Evolutionary conservation across 352 stramenopile genomes (phyloP).

Genomic region (Plasmopara halstedii): DNA sequence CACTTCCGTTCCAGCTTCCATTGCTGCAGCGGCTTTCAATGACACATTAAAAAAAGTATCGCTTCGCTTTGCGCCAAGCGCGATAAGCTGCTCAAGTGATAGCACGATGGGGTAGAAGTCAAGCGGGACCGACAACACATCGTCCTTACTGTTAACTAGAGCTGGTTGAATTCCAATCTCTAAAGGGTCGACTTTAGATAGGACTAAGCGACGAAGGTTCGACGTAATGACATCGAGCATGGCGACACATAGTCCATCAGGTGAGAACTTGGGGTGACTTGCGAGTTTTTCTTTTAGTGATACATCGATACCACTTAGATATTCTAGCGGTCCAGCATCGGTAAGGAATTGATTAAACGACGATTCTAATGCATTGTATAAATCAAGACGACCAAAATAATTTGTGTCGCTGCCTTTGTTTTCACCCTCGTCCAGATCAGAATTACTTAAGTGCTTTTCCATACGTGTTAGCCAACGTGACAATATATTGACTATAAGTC

Average conservation of each 20-base stretch:
- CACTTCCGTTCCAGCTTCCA: slow-evolving; percentile 81
- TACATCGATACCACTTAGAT: not conserved
- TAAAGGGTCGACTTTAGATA: slow-evolving; percentile 64
- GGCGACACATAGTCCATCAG: slow-evolving; percentile 61
- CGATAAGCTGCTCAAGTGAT: slow-evolving; percentile 71
- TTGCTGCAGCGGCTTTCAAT: slow-evolving; percentile 70
- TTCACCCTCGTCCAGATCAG: slow-evolving; percentile 11
- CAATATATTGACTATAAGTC: slow-evolving; percentile 48
- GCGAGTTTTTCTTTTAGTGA: slow-evolving; percentile 2
- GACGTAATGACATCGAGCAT: slow-evolving; percentile 70
- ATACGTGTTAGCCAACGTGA: slow-evolving; percentile 45
- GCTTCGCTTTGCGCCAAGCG: slow-evolving; percentile 67
- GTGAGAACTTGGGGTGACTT: slow-evolving; percentile 24
- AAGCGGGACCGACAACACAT: slow-evolving; percentile 48
- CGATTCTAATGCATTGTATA: slow-evolving; percentile 18
- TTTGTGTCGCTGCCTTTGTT: slow-evolving; percentile 12
- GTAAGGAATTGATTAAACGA: slow-evolving; percentile 17
- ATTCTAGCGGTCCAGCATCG: not conserved
- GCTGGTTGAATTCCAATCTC: slow-evolving; percentile 62
- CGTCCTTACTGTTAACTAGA: slow-evolving; percentile 25
- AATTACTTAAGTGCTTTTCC: slow-evolving; percentile 3
- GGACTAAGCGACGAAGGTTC: slow-evolving; percentile 73
- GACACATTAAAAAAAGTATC: slow-evolving; percentile 76
- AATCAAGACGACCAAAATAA: slow-evolving; percentile 5
- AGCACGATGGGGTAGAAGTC: slow-evolving; percentile 55